These are phyloP conservation scores for Cordyceps fumosorosea DNA, from an alignment of 2,329 filamentous ascomycete genomes.

Conservation along the genomic window DNA sequence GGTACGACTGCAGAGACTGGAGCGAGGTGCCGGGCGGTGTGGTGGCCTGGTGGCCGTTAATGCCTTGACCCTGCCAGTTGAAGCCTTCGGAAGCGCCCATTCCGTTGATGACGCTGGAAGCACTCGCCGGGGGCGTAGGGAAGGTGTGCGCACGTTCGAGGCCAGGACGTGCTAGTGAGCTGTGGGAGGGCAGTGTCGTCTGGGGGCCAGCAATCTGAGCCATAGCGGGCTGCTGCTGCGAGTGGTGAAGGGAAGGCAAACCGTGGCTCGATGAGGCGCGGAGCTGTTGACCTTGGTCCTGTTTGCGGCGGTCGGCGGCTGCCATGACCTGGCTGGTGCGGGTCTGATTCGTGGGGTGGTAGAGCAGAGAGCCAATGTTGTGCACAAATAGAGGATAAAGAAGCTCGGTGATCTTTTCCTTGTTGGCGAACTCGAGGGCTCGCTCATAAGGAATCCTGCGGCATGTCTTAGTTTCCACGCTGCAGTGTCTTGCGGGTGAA, in stretches of 20 bases:
- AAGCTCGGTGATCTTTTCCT: conserved; percentile 96
- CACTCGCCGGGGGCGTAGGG: conserved; percentile 86
- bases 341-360: conserved; percentile 84
- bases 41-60: conserved; percentile 63
- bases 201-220: conserved; percentile 54
- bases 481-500: conserved; percentile 16
- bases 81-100: conserved; percentile 74
- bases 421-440: conserved; percentile 97
- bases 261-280: conserved; percentile 48
- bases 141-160: conserved; percentile 87
- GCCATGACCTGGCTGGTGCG: conserved; percentile 82
- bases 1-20: conserved; percentile 75
- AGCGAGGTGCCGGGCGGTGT: conserved; percentile 75
- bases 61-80: conserved; percentile 64
- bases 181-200: conserved; percentile 56
- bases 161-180: conserved; percentile 64
- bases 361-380: conserved; percentile 88
- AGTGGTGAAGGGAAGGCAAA: conserved; percentile 62
- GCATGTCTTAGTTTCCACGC: conserved; percentile 21
- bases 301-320: conserved; percentile 70
- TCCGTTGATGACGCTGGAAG: conserved; percentile 71
- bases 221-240: conserved; percentile 47
- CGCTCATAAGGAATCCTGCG: conserved; percentile 93
- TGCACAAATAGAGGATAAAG: conserved; percentile 96
- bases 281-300: conserved; percentile 57